These are phyloP conservation scores for Pseudocercospora crystallina DNA, from an alignment of 2,329 filamentous ascomycete genomes.

Conservation along the genomic window DNA sequence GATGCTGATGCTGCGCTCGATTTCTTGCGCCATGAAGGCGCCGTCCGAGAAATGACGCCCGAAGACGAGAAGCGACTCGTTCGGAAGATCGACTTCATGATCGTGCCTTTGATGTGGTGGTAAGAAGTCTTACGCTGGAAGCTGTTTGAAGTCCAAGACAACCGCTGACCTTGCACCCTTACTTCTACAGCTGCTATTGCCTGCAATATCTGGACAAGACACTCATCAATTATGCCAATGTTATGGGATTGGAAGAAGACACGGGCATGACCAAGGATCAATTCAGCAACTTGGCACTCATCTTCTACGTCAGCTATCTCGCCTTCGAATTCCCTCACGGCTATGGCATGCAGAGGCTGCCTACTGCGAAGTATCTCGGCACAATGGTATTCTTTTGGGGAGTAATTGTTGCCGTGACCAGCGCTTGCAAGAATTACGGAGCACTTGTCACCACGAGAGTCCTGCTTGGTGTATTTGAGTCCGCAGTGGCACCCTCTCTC, in stretches of 20 bases:
- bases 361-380: constrained; percentile 55
- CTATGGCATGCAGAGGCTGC: constrained; percentile 55
- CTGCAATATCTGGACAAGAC: constrained; percentile 45
- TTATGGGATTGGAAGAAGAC: constrained; percentile 43
- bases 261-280: constrained; percentile 36
- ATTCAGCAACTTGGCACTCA: constrained; percentile 37
- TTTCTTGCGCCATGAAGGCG: constrained; percentile 32
- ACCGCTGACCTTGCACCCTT: too few species aligned
- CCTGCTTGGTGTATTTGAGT: constrained; percentile 56
- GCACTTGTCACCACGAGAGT: constrained; percentile 52
- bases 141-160: too few species aligned
- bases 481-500: constrained; percentile 55
- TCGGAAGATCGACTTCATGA: constrained; percentile 42
- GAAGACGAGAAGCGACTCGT: constrained; percentile 29
- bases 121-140: too few species aligned
- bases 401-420: constrained; percentile 48
- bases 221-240: constrained; percentile 43
- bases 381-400: constrained; percentile 47
- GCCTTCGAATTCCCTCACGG: constrained; percentile 43
- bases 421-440: constrained; percentile 52
- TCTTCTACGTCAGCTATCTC: constrained; percentile 41
- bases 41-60: constrained; percentile 26
- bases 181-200: constrained; percentile 40
- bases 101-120: constrained; percentile 43
- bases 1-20: constrained; percentile 34